Evolutionary conservation across 352 stramenopile genomes (phyloP), one percentile per base, ranked within the genome.

Genomic region (Sclerospora graminicola): DNA sequence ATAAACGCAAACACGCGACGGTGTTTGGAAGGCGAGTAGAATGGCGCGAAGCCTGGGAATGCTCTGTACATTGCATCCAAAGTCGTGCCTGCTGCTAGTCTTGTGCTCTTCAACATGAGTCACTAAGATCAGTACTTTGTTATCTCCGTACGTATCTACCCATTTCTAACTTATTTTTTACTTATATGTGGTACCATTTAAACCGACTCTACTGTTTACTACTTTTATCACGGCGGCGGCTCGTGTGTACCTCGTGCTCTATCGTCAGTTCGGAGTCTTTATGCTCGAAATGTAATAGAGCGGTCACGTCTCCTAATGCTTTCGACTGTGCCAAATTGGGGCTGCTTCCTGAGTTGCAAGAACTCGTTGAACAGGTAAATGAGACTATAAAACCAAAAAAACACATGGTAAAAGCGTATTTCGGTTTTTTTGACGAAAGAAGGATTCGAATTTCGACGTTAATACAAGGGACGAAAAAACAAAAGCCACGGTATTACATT

Each of bases 321-420:
- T 84, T 84, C 27, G 72, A 86, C 56, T 87, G 72, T 52, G 74
- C 78, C 9, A 66, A 73, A 15, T 51, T 77, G 5, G 74, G 78
- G 13, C 57, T 85, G 4, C 50, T 85, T 0, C 51, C 66, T 2
- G 72, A 85, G 41, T 57, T 89, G 13, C 50, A 84, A 45, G 42
- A 64, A 47, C 56, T 89, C 35, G 54, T 84, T 15, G n/a, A 50
- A 8, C 50, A 74, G 56, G 72, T 79, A 34, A 32, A 51, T 13
- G 13, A 13, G 15, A 14, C 16, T 13, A 29, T 32, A 23, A 24
- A 29, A 26, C 32, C n/a, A 27, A 4, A 5, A 7, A 14, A 39
- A 33, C 28, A n/a, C 28, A 15, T 30, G 9, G 5, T 2, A 21
- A 18, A 9, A 27, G 0, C 5, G 15, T 46, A 19, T 45, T 36